These are phyloP conservation scores for Podila verticillata DNA, from an alignment of 192 early-diverging fungal genomes.

Conservation along the genomic window DNA sequence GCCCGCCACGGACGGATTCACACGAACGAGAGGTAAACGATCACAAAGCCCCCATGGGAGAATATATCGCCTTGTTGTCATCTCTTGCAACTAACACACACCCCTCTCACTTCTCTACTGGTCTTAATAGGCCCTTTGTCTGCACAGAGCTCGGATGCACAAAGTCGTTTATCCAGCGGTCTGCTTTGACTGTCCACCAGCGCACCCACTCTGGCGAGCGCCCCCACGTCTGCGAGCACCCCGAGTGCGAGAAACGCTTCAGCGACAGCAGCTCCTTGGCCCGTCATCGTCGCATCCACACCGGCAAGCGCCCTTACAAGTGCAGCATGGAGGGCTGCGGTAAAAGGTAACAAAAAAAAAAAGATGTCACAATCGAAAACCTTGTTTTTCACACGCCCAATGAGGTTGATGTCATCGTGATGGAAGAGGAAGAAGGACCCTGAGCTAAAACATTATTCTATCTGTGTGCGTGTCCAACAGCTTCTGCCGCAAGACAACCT, in stretches of 20 bases:
- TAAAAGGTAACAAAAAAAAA: constrained; percentile 44
- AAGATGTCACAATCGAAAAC: too few relatives aligned
- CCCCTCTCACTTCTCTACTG: constrained; percentile 1
- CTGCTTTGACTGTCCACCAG: constrained; percentile 82
- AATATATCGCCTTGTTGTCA: not conserved
- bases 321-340: constrained; percentile 57
- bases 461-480: constrained; percentile 7
- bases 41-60: not conserved
- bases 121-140: constrained; percentile 62
- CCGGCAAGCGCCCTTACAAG: constrained; percentile 76
- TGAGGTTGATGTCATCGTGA: constrained; percentile 2
- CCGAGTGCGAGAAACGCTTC: constrained; percentile 79
- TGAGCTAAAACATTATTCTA: too few relatives aligned
- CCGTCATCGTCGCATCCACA: constrained; percentile 74
- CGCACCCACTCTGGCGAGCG: constrained; percentile 83
- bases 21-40: constrained; percentile 77
- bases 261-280: constrained; percentile 82
- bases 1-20: constrained; percentile 83
- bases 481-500: constrained; percentile 64
- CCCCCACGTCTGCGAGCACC: constrained; percentile 75
- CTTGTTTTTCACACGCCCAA: not conserved
- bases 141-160: constrained; percentile 72
- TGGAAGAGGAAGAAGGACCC: too few relatives aligned
- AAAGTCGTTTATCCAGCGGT: constrained; percentile 86
- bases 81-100: not conserved